Percentiles rank a stretch among this genome's conserved stretches.
Conservation (phyloP, 352 stramenopile species). For the Albugo laibachii region DNA sequence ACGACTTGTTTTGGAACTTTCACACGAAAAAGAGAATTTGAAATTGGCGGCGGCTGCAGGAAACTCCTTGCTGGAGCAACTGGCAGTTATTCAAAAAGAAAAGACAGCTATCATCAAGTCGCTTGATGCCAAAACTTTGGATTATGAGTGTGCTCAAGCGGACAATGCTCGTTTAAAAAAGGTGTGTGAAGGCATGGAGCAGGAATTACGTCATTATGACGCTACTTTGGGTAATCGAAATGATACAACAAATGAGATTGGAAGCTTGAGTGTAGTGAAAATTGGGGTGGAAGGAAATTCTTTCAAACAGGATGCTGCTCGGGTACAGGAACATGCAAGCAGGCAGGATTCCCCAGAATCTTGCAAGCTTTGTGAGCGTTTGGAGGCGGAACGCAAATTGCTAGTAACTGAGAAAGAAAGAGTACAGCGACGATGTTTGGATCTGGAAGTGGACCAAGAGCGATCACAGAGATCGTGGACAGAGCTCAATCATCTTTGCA, state of each 20-base stretch:
- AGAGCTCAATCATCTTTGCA: slow-evolving; percentile 10
- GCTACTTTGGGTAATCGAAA: not conserved
- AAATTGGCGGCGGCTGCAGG: slow-evolving; percentile 25
- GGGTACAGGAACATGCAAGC: not conserved
- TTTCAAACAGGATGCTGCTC: not conserved
- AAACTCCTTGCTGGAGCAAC: slow-evolving; percentile 24
- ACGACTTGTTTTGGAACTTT: slow-evolving; percentile 10
- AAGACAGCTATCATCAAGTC: slow-evolving; percentile 9
- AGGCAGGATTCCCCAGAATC: not conserved
- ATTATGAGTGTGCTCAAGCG: slow-evolving; percentile 3
- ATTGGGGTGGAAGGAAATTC: not conserved
- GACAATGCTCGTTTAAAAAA: slow-evolving; percentile 13
- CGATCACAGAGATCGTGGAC: slow-evolving; percentile 13
- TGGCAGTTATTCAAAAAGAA: slow-evolving; percentile 12
- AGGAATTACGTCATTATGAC: slow-evolving; percentile 7
- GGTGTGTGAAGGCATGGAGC: slow-evolving; percentile 14
- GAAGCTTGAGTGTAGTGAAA: not conserved
- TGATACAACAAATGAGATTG: not conserved
- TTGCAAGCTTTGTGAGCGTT: not conserved
- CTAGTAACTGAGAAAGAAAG: slow-evolving; percentile 8
- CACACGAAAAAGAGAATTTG: slow-evolving; percentile 20
- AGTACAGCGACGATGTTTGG: slow-evolving; percentile 21
- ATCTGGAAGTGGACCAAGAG: slow-evolving; percentile 17
- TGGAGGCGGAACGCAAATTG: not conserved
- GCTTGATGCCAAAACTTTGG: slow-evolving; percentile 10